A percentile compares a stretch with the other conserved stretches of the same genome.
These are phyloP conservation scores for Cystobasidium pallidum DNA, from an alignment of 1,284 basidiomycete genomes.

Conservation along the genomic window DNA sequence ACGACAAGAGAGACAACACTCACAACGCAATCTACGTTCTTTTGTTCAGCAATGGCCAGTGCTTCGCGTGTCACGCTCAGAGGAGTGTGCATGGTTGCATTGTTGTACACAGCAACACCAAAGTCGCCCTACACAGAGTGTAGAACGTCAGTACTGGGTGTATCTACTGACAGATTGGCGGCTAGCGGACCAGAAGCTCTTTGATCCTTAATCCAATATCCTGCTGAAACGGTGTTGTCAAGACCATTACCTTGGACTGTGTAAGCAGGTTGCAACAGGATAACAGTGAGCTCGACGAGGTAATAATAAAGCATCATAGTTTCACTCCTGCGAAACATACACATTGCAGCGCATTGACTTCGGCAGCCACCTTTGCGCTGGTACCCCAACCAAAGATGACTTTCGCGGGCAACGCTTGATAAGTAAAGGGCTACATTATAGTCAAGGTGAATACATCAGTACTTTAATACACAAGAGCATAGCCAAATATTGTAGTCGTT, in stretches of 20 bases:
- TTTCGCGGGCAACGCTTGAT: constrained; percentile 59
- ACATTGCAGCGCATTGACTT: not conserved
- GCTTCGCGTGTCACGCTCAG: constrained; percentile 59
- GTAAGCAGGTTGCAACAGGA: too few relatives aligned
- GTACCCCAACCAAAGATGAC: constrained; percentile 60
- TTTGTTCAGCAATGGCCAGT: constrained; percentile 53
- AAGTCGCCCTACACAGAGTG: constrained; percentile 31
- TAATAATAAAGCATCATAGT: constrained; percentile 54
- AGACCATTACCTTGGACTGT: too few relatives aligned
- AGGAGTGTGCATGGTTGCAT: constrained; percentile 61
- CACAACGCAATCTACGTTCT: constrained; percentile 59
- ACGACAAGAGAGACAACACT: constrained; percentile 24
- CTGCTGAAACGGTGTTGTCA: too few relatives aligned
- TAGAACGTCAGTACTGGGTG: too few relatives aligned
- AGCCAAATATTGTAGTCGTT: too few relatives aligned
- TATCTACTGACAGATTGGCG: not conserved
- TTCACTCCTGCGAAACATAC: not conserved
- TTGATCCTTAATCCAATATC: too few relatives aligned
- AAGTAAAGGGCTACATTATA: too few relatives aligned
- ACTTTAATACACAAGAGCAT: too few relatives aligned
- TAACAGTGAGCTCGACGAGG: constrained; percentile 51
- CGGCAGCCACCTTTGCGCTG: too few relatives aligned
- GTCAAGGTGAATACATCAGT: too few relatives aligned
- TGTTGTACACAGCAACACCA: constrained; percentile 49
- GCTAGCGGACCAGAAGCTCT: constrained; percentile 49